Evolutionary conservation across 108 stramenopile species (phyloP).

Genomic region (Pinguiococcus pyrenoidosus): DNA sequence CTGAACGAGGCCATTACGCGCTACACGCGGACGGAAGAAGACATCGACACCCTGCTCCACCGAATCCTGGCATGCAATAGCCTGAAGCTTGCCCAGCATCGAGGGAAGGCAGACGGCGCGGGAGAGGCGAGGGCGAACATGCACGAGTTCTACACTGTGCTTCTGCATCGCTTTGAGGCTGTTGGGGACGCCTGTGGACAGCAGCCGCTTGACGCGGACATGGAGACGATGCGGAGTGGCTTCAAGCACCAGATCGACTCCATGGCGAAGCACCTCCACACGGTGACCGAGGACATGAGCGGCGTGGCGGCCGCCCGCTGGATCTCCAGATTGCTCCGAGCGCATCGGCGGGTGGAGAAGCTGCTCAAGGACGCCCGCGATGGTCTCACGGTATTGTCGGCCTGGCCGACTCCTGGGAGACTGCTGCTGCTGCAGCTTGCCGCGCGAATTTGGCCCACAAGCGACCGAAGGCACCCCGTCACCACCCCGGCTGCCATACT

Average conservation of each 20-base stretch:
- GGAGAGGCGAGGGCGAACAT: constrained; percentile 68
- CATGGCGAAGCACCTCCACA: constrained; percentile 52
- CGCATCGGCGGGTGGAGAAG: constrained; percentile 39
- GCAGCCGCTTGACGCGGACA: no score
- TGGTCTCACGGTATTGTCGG: constrained; percentile 9
- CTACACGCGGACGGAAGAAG: constrained; percentile 56
- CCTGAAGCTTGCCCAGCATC: constrained; percentile 63
- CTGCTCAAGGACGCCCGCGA: constrained; percentile 28
- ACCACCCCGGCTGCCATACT: constrained; percentile 63
- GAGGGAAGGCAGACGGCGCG: no score
- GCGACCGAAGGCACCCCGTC: constrained; percentile 75
- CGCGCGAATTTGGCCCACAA: constrained; percentile 71
- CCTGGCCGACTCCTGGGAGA: constrained; percentile 72
- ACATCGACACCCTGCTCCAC: constrained; percentile 61
- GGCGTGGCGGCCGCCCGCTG: no score
- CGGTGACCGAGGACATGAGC: constrained; percentile 69
- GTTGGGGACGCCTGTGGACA: constrained; percentile 72
- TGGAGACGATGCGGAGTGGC: constrained; percentile 55
- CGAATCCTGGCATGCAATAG: constrained; percentile 64
- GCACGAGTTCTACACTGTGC: constrained; percentile 85
- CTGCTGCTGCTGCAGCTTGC: constrained; percentile 61
- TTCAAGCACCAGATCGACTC: constrained; percentile 53
- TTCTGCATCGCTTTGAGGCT: constrained; percentile 65
- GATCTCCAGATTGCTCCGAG: constrained; percentile 63
- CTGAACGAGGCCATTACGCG: constrained; percentile 65